phyloP scores from a whole-genome alignment of 2,329 filamentous ascomycete species.

The Colletotrichum zoysiae region DNA sequence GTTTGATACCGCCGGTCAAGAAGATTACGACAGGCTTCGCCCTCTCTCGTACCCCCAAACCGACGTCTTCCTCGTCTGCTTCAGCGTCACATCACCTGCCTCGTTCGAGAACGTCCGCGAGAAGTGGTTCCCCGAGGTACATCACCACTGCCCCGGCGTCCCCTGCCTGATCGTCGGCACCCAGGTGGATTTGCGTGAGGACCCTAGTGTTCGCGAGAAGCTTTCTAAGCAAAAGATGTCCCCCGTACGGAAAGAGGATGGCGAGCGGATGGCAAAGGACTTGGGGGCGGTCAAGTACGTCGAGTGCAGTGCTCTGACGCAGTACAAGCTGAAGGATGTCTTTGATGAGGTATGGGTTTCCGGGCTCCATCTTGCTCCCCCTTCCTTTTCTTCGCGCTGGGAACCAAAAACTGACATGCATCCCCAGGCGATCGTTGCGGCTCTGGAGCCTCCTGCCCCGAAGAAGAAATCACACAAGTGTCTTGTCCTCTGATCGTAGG shows the following conservation, averaged over 20 bases:
- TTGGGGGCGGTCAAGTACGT: constrained; percentile 99
- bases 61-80: constrained; percentile 98
- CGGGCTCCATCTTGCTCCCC: background rate
- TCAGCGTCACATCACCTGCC: constrained; percentile 95
- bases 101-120: constrained; percentile 99
- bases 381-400: constrained; percentile 25
- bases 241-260: constrained; percentile 91
- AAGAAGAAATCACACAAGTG: constrained; percentile 83
- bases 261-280: constrained; percentile 96
- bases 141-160: constrained; percentile 97
- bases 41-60: constrained; percentile 98
- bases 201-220: constrained; percentile 88
- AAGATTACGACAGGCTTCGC: constrained; percentile 98
- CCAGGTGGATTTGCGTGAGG: constrained; percentile 95
- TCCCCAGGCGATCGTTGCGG: constrained; percentile 89
- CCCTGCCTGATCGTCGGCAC: constrained; percentile 98
- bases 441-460: constrained; percentile 85
- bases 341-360: constrained; percentile 89
- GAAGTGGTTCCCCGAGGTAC: constrained; percentile 99
- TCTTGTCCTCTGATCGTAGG: constrained; percentile 68
- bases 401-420: constrained; percentile 37
- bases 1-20: constrained; percentile 98
- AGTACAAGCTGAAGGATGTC: constrained; percentile 98
- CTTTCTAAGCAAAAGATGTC: constrained; percentile 95
- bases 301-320: constrained; percentile 96